phyloP scores from a whole-genome alignment of 306 rosid genomes.

The Lathyrus tuberosus region DNA sequence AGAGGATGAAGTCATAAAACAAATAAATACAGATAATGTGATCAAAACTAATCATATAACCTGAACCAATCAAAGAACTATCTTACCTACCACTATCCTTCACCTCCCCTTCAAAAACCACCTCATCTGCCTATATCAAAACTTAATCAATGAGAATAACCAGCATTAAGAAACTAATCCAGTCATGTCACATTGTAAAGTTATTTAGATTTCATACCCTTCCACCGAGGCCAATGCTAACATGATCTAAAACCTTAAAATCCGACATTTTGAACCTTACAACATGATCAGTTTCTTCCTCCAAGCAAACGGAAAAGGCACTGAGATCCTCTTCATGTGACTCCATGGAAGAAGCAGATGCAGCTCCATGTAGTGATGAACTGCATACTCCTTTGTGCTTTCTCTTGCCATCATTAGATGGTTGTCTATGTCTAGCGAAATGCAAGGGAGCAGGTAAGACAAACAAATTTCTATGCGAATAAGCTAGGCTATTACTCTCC shows the following conservation, averaged over 20 bases:
- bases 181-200: slow-evolving; percentile 23
- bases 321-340: slow-evolving; percentile 48
- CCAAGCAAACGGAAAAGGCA: slow-evolving; percentile 48
- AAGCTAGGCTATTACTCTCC: slow-evolving; percentile 52
- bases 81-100: slow-evolving; percentile 73
- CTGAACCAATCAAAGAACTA: slow-evolving; percentile 33
- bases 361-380: slow-evolving; percentile 51
- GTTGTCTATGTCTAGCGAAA: slow-evolving; percentile 52
- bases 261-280: slow-evolving; percentile 79
- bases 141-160: slow-evolving; percentile 45
- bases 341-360: slow-evolving; percentile 52
- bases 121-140: slow-evolving; percentile 77
- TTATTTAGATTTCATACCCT: slow-evolving; percentile 63
- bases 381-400: slow-evolving; percentile 49
- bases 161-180: slow-evolving; percentile 24
- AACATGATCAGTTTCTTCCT: slow-evolving; percentile 86
- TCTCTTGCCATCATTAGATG: slow-evolving; percentile 37
- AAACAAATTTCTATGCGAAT: no score
- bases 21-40: slow-evolving; percentile 36
- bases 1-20: slow-evolving; percentile 18
- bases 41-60: slow-evolving; percentile 35
- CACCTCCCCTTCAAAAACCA: slow-evolving; percentile 78
- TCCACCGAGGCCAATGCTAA: slow-evolving; percentile 93
- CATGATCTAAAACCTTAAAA: slow-evolving; percentile 61
- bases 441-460: slow-evolving; percentile 48